Evolutionary conservation across 805 yeast genomes (phyloP).

Genomic region (Metschnikowia koreensis): DNA sequence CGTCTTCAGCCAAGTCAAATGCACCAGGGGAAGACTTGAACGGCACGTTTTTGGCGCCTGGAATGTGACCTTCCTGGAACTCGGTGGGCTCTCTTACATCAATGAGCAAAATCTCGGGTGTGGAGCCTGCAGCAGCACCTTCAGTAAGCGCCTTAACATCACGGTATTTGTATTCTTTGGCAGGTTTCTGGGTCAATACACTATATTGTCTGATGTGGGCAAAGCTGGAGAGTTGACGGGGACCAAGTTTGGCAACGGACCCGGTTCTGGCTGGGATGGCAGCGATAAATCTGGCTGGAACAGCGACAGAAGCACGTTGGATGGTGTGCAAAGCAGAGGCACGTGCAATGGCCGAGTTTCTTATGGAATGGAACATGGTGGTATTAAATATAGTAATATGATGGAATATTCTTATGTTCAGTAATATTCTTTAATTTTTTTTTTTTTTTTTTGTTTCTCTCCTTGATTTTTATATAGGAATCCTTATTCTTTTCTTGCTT

Average conservation of each 20-base stretch:
- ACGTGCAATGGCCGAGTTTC: constrained; percentile 8
- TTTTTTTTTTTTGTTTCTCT: too few relatives aligned
- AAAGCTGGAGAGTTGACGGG: not conserved
- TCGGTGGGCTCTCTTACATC: constrained; percentile 95
- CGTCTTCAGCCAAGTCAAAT: constrained; percentile 71
- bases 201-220: constrained; percentile 23
- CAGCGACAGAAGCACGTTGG: constrained; percentile 4
- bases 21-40: constrained; percentile 92
- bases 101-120: constrained; percentile 55
- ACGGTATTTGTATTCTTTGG: constrained; percentile 52
- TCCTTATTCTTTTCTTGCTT: too few relatives aligned
- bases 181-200: constrained; percentile 39
- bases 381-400: not conserved
- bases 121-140: constrained; percentile 32
- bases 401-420: not conserved
- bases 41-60: constrained; percentile 84
- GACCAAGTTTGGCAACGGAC: not conserved
- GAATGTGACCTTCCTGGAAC: constrained; percentile 69
- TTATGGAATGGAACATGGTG: constrained; percentile 9
- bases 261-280: constrained; percentile 9
- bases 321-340: constrained; percentile 2
- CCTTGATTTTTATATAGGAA: too few relatives aligned
- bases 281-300: constrained; percentile 4
- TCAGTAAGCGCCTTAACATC: constrained; percentile 47
- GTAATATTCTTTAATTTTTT: not conserved